Base-by-base conservation (phyloP, 2,329 filamentous ascomycete species). In the Monilinia fructigena region DNA sequence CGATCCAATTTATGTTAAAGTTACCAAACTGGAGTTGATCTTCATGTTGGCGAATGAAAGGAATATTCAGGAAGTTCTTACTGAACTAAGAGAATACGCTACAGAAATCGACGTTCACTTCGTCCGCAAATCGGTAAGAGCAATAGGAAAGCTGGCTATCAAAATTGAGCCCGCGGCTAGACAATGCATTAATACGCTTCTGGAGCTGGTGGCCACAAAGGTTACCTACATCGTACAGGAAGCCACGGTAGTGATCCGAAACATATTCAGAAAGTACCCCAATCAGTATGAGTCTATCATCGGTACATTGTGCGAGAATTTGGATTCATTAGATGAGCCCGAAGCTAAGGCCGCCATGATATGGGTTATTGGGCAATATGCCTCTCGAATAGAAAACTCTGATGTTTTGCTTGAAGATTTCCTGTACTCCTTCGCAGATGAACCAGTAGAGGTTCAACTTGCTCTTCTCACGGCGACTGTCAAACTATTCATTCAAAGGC, bases 271-370 rank as follows among this genome's bases (percentile, higher is more conserved):
- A 72, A 98, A 98, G 80, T 99, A 99, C 75, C 95, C 95, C 11
- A 97, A 99, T 77, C 92, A 97, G 77, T 99, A 99, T 79, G 95
- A 99, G 79, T 94, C 91, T 68, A 98, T 99, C 77, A 99, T 99
- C 75, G 89, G 91, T 61, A 96, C 93, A 1, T 84, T 99, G 0
- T 98, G 96, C 79, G 93, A 97, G 77, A 94, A 99, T 74, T 86
- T 99, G 31, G 95, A 99, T 78, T 96, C 93, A 4, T 82, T 99
- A 59, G 95, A 99, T 77, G 95, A 99, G 77, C 94, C 95, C 2
- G 95, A 99, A 78, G 95, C 95, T 55, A 99, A 99, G 78, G 93
- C 95, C 1, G 95, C 95, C 67, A 97, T 99, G 88, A 95, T 99
- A 55, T 99, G 95, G 95, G 95, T 99, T 47, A 99, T 99, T 76